Evolutionary conservation across 805 yeast genomes (phyloP).

Genomic region (Cyberlindnera maclurae): DNA sequence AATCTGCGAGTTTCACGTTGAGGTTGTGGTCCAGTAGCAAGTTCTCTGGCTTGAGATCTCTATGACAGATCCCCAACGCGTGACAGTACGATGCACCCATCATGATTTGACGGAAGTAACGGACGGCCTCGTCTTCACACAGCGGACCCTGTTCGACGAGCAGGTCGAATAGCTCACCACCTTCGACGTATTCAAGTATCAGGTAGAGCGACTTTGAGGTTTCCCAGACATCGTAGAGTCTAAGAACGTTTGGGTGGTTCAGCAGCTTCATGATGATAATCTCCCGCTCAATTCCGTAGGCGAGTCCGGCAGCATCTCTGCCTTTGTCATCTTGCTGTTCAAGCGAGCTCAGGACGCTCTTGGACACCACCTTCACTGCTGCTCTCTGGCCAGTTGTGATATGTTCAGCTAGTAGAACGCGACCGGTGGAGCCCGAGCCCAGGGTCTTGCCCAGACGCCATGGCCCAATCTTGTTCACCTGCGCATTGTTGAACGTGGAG

Average conservation of each 20-base stretch:
- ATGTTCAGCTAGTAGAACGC: conserved; percentile 71
- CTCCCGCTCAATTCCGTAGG: conserved; percentile 95
- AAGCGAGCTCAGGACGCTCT: conserved; percentile 39
- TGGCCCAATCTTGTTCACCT: conserved; percentile 55
- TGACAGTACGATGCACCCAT: conserved; percentile 79
- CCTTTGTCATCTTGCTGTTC: conserved; percentile 27
- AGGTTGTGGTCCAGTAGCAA: conserved; percentile 58
- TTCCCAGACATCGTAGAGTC: conserved; percentile 96
- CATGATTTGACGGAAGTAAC: conserved; percentile 69
- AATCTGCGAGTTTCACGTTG: conserved; percentile 75
- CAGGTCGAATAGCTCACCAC: conserved; percentile 79
- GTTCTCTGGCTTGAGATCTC: conserved; percentile 81
- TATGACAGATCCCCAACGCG: conserved; percentile 71
- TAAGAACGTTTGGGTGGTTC: conserved; percentile 89
- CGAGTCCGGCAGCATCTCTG: conserved; percentile 55
- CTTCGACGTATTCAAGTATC: conserved; percentile 77
- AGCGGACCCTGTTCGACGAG: conserved; percentile 63
- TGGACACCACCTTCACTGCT: conserved; percentile 78
- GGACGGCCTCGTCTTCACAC: conserved; percentile 66
- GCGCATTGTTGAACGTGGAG: conserved; percentile 34
- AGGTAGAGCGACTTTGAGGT: conserved; percentile 81
- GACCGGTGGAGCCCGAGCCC: conserved; percentile 79
- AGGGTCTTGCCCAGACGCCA: conserved; percentile 76
- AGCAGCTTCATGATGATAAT: conserved; percentile 94
- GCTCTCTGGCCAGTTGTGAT: conserved; percentile 64